Percentiles rank a stretch among this genome's conserved stretches.
phyloP scores from a whole-genome alignment of 208 protist genomes.

The Crithidia expoeki region DNA sequence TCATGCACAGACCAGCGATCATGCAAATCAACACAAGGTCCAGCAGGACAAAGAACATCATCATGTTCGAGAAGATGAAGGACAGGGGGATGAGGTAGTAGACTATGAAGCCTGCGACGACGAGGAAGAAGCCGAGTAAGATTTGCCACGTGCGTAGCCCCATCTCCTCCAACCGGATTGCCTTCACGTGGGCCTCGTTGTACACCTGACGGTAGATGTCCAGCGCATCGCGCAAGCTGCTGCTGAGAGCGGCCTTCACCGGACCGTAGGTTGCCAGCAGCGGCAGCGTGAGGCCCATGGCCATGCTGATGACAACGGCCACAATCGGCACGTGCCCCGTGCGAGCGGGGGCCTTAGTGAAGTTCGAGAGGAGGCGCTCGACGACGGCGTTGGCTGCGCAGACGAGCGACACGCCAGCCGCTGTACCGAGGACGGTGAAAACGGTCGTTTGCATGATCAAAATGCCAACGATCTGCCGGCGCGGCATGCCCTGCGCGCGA shows the following conservation, averaged over 20 bases:
- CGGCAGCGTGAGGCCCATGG: constrained; percentile 83
- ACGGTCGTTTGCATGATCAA: constrained; percentile 81
- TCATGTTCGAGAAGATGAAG: constrained; percentile 90
- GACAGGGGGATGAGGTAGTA: constrained; percentile 95
- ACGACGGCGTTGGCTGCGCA: constrained; percentile 71
- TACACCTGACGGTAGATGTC: constrained; percentile 93
- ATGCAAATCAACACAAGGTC: constrained; percentile 91
- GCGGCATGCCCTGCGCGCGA: constrained; percentile 90
- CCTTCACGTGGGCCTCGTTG: constrained; percentile 89
- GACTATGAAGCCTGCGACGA: constrained; percentile 91
- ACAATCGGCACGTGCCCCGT: constrained; percentile 25
- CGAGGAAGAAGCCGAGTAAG: constrained; percentile 68
- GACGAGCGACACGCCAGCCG: constrained; percentile 70
- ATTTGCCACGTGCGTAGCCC: constrained; percentile 85
- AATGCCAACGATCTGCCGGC: constrained; percentile 75
- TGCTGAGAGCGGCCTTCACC: constrained; percentile 77
- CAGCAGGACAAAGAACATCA: constrained; percentile 93
- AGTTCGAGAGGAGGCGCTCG: constrained; percentile 62
- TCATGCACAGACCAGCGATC: constrained; percentile 92
- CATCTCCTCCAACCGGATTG: constrained; percentile 89
- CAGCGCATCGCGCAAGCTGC: constrained; percentile 91
- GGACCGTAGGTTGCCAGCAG: constrained; percentile 83
- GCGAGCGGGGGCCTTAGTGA: constrained; percentile 49
- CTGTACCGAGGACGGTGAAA: constrained; percentile 92
- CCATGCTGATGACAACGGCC: constrained; percentile 63